Percentiles rank a stretch among this genome's conserved stretches.
These are phyloP conservation scores for Thielaviopsis musarum DNA, from an alignment of 2,329 filamentous ascomycete species.

Conservation along the genomic window DNA sequence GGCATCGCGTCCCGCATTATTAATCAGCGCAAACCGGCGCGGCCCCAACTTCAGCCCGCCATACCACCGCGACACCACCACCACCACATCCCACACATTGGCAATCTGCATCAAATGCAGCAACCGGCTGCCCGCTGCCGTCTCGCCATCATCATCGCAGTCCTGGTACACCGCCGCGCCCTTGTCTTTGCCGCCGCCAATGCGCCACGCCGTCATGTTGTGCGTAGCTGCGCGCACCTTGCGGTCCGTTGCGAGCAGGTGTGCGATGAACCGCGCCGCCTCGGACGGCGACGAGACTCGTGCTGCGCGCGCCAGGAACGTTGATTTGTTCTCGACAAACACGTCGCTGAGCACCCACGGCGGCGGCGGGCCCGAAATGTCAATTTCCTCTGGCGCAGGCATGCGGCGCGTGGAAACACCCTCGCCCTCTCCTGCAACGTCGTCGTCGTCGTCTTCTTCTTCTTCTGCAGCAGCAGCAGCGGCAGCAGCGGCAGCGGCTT, in stretches of 20 bases:
- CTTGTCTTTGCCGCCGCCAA: slow-evolving; percentile 37
- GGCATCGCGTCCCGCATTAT: slow-evolving; percentile 67
- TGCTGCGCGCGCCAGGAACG: slow-evolving; percentile 68
- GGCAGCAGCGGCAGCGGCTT: slow-evolving; percentile 15
- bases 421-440: slow-evolving; percentile 4
- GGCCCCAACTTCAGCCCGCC: slow-evolving; percentile 81
- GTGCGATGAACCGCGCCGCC: slow-evolving; percentile 52
- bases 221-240: slow-evolving; percentile 77
- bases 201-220: slow-evolving; percentile 90
- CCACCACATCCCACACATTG: slow-evolving; percentile 83
- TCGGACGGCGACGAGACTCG: slow-evolving; percentile 51
- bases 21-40: slow-evolving; percentile 80
- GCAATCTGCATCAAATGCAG: slow-evolving; percentile 87
- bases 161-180: slow-evolving; percentile 51
- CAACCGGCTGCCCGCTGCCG: slow-evolving; percentile 70
- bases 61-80: slow-evolving; percentile 91
- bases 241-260: slow-evolving; percentile 68
- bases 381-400: slow-evolving; percentile 8
- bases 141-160: slow-evolving; percentile 91
- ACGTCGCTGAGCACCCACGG: slow-evolving; percentile 61
- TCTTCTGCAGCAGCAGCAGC: slow-evolving; percentile 13
- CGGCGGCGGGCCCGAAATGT: slow-evolving; percentile 21
- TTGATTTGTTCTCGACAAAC: slow-evolving; percentile 67
- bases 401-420: neutral
- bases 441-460: slow-evolving; percentile 13